Base-by-base conservation (phyloP, 495 filamentous ascomycete species). In the Letharia columbiana region DNA sequence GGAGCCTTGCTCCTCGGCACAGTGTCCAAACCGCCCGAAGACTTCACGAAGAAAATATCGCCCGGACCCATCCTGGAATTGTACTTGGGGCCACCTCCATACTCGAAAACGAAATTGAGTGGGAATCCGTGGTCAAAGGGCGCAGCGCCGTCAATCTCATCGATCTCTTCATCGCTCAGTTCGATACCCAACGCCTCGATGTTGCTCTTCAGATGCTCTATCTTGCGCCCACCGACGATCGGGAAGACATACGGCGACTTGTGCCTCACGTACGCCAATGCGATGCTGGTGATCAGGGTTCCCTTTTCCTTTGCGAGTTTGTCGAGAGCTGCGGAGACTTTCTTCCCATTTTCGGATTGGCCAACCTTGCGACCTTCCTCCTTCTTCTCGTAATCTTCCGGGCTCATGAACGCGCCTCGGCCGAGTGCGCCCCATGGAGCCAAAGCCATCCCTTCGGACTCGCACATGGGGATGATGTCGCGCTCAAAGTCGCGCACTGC, bases 191-290 rank as follows among this genome's bases (percentile, higher is more conserved):
- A 71, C 0, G 83, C 84, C 68, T 84, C 76, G 61, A 89, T 85
- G 60, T 89, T 91, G 54, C 80, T 81, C 64, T 82, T 77, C 31
- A 90, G 72, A 70, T 91, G 85, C 70, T 85, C 82, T 59, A 88
- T 71, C 72, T 85, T 89, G 13, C 86, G 74, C 4, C 84, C 84
- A 18, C 89, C 89, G 33, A 91, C 80, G 62, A 92, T 85, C 12
- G 89, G 89, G 74, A 91, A 92, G 35, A 90, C 87, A 68, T 91
- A 87, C 0, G 88, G 85, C 17, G 86, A 78, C 74, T 91, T 91
- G 73, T 83, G 80, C 73, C 86, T 81, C 8, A 92, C 85, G 73
- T 92, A 92, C 4, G 89, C 89, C 61, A 91, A 73, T 3, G 90
- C 89, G 45, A 87, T 74, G 63, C 73, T 67, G 60, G 69, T 62